Base-by-base conservation (phyloP, 192 early-diverging fungal genomes). In the Coemansia sp. region DNA sequence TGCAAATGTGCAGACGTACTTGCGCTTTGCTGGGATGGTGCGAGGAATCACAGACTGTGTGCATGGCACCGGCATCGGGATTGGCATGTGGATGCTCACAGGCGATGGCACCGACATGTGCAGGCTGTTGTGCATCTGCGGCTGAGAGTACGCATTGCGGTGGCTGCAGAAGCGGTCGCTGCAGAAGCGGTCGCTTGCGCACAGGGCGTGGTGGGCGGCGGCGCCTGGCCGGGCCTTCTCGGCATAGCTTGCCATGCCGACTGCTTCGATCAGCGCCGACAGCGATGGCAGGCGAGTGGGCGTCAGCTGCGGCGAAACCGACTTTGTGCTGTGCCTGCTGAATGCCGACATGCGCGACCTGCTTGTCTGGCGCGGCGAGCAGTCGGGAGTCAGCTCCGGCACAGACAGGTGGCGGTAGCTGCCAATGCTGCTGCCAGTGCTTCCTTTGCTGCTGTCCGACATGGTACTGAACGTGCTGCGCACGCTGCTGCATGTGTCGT, bases 1-100 rank as follows among this genome's bases (percentile, higher is more conserved):
- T 4, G 70, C 78, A 30, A 72, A 77, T 19, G 70, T 37, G 68
- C 90, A 92, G 22, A 72, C 70, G 81, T 90, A 90, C 70, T 88
- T 88, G 71, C 90, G 83, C 71, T 87, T 89, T 61, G 59, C 47
- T 13, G 20, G 48, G 13, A 41, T n/a, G 0, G 70, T 58, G 28
- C 40, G 45, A 4, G 62, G 38, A 5, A 55, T 38, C n/a, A 56
- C 50, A 0, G 25, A 41, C 40, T 41, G 40, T 15, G 40, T 41
- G 65, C 2, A 42, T 41, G 44, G 15, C 20, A 29, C 9, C 9
- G 62, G 54, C 23, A 44, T 42, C 30, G 33, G 33, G 9, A 41
- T 41, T 13, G 40, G 17, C 17, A 41, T n/a, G 13, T 41, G 40
- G 8, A 41, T 41, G 4, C 5, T 4, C 33, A 34, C 9, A 9